Percentiles rank a stretch among this genome's conserved stretches.
Conservation (phyloP, 345 rosid species). For the Draba incana region DNA sequence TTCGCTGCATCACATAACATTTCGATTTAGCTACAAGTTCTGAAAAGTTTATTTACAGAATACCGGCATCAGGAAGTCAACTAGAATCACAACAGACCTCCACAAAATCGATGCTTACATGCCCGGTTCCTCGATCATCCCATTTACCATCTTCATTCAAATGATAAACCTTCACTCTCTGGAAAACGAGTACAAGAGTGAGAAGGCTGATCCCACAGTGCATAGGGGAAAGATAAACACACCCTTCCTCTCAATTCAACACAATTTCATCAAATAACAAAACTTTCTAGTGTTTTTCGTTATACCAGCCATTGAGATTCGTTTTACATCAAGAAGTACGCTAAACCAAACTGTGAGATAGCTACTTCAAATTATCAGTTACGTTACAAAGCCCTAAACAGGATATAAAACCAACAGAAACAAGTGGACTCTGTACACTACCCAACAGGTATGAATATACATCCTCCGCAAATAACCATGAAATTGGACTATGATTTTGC, state of each 20-base stretch:
- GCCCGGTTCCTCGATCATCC: constrained; percentile 99
- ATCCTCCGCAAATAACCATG: no score
- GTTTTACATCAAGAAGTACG: neutral
- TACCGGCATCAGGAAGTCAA: constrained; percentile 30
- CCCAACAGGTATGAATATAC: no score
- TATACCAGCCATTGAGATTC: neutral
- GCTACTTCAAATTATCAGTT: constrained; percentile 2
- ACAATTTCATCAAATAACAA: constrained; percentile 5
- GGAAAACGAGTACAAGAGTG: constrained; percentile 26
- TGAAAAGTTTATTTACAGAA: constrained; percentile 19
- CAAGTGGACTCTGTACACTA: neutral
- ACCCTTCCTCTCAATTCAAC: constrained; percentile 14
- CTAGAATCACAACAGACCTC: constrained; percentile 65
- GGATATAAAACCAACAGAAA: constrained; percentile 3
- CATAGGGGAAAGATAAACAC: neutral
- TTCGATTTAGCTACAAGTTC: constrained; percentile 27
- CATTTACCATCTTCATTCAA: constrained; percentile 92
- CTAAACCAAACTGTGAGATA: neutral
- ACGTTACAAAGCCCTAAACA: neutral
- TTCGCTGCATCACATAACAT: constrained; percentile 59
- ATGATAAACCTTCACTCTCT: no score
- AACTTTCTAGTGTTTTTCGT: neutral
- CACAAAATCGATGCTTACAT: constrained; percentile 80
- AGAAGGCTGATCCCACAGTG: constrained; percentile 3
- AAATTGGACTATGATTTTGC: constrained; percentile 15